phyloP scores from a whole-genome alignment of 257 asterid species.

The Rehmannia glutinosa region DNA sequence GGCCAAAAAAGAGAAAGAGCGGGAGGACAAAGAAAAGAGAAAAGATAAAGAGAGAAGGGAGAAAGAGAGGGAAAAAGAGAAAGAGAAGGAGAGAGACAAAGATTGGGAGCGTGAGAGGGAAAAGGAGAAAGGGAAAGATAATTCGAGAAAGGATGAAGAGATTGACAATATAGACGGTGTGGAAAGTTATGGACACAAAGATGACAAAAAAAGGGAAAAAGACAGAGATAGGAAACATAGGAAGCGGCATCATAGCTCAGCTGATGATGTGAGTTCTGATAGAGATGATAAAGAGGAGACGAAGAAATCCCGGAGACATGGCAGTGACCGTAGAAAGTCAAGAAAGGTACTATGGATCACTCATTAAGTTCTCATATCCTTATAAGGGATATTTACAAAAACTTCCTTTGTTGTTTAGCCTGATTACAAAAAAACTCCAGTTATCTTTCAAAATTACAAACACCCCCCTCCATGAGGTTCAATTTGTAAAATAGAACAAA shows the following conservation, averaged over 20 bases:
- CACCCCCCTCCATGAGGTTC: neutral
- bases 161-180: conserved; percentile 44
- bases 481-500: too few relatives aligned
- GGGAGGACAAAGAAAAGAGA: conserved; percentile 79
- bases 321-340: conserved; percentile 92
- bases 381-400: neutral
- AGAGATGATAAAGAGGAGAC: conserved; percentile 83
- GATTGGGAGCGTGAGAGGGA: conserved; percentile 70
- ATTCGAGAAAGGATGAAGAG: conserved; percentile 62
- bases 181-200: conserved; percentile 62
- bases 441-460: neutral
- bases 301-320: conserved; percentile 80
- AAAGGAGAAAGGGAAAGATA: conserved; percentile 69
- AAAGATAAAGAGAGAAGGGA: too few relatives aligned
- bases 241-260: conserved; percentile 71
- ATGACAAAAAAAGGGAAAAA: conserved; percentile 76
- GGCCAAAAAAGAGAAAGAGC: conserved; percentile 88
- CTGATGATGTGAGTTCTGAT: conserved; percentile 79
- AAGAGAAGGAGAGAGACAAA: conserved; percentile 47
- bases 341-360: conserved; percentile 53
- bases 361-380: neutral
- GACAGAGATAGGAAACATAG: conserved; percentile 85
- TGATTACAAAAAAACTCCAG: neutral
- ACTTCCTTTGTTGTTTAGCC: neutral
- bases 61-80: conserved; percentile 29